Evolutionary conservation across 495 filamentous ascomycete species (phyloP).

Genomic region (Annulohypoxylon moriforme): DNA sequence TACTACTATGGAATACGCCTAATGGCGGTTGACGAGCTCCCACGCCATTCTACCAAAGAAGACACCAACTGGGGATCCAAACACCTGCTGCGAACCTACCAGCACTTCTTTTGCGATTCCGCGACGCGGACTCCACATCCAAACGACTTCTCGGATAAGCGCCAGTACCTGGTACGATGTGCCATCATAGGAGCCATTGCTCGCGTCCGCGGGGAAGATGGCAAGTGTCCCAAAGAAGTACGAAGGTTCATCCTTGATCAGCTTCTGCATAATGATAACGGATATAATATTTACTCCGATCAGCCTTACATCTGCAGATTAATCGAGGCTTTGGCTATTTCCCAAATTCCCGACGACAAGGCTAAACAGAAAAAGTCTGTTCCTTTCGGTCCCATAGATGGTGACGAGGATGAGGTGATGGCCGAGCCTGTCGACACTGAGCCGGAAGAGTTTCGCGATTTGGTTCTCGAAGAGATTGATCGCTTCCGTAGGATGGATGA

Average conservation of each 20-base stretch:
- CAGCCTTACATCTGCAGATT: conserved; percentile 85
- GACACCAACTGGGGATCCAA: conserved; percentile 76
- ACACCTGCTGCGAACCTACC: conserved; percentile 86
- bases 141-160: conserved; percentile 90
- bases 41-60: conserved; percentile 69
- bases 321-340: conserved; percentile 81
- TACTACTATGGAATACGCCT: conserved; percentile 94
- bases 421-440: conserved; percentile 50
- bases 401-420: conserved; percentile 50
- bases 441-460: conserved; percentile 66
- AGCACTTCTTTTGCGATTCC: conserved; percentile 86
- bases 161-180: conserved; percentile 82
- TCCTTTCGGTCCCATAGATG: conserved; percentile 56
- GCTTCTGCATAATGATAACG: conserved; percentile 92
- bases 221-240: conserved; percentile 78
- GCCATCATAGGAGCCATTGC: conserved; percentile 84
- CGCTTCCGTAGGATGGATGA: conserved; percentile 92
- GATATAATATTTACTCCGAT: conserved; percentile 86
- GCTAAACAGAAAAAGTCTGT: conserved; percentile 53
- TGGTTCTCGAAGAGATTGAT: conserved; percentile 85
- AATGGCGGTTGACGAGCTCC: conserved; percentile 78
- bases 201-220: conserved; percentile 76
- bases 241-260: conserved; percentile 87
- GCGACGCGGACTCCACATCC: conserved; percentile 71
- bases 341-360: conserved; percentile 68